phyloP scores from a whole-genome alignment of 257 asterid species.

The Nicotiana knightiana region DNA sequence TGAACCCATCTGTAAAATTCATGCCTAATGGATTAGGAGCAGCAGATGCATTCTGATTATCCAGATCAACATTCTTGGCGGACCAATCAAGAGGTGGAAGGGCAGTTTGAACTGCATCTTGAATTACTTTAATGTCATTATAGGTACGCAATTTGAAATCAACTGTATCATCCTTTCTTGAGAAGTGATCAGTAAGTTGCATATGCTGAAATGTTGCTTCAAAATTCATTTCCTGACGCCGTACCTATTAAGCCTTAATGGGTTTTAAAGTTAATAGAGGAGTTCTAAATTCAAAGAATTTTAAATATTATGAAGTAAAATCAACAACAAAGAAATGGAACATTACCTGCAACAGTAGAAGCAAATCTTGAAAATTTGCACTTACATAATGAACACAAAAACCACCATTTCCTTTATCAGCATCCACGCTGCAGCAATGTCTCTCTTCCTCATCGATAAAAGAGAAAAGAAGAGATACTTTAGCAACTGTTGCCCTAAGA shows the following conservation, averaged over 20 bases:
- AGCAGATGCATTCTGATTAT: constrained; percentile 16
- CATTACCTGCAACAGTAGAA: constrained; percentile 57
- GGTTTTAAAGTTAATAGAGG: constrained; percentile 24
- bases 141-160: constrained; percentile 22
- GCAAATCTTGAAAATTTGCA: constrained; percentile 46
- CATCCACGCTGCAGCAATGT: constrained; percentile 28
- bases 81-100: constrained; percentile 36
- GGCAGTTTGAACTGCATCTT: constrained; percentile 68
- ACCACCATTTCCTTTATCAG: constrained; percentile 31
- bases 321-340: constrained; percentile 10
- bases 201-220: constrained; percentile 62
- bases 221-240: constrained; percentile 58
- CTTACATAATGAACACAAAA: constrained; percentile 41
- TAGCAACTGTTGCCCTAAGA: constrained; percentile 53
- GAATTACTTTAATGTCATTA: constrained; percentile 41
- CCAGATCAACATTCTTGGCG: constrained; percentile 30
- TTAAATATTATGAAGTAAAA: neutral
- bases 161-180: constrained; percentile 27
- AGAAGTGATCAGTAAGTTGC: constrained; percentile 62
- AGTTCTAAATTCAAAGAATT: neutral
- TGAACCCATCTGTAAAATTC: constrained; percentile 29
- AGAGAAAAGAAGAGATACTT: constrained; percentile 58
- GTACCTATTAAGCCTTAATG: constrained; percentile 57
- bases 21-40: constrained; percentile 30
- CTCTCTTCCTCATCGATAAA: constrained; percentile 65